Base-by-base conservation (phyloP, 768 basidiomycete species). In the Suillus plorans region DNA sequence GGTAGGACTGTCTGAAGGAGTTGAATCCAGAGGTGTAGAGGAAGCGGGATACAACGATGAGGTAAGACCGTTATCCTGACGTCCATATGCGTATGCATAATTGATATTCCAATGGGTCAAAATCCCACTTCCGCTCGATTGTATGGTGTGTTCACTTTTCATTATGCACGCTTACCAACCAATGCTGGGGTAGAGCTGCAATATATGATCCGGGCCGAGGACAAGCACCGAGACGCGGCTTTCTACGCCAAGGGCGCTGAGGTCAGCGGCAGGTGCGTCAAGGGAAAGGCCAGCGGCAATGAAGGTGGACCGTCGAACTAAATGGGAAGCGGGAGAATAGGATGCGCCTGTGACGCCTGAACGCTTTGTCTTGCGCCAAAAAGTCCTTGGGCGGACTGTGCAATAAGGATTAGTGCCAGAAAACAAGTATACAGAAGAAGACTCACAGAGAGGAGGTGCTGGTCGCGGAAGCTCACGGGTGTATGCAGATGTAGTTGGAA, bases 331-430 rank as follows among this genome's bases (percentile, higher is more conserved):
- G 0, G 91, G 91, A 7, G 91, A 90, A 72, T 90, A 92, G 0
- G 85, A 87, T 7, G 89, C 84, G 5, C 81, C 84, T 55, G 89
- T 82, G 1, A 92, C 89, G 18, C 90, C 91, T 22, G 89, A 90
- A 16, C 87, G 85, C 37, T 78, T 82, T 2, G 89, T 91, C 67
- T 86, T 87, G 39, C 89, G 82, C 91, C 91, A 93, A 73, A 93
- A 92, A 0, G 91, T 89, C 8, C 86, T 90, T 0, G 91, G 91
- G n/a, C 91, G 89, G 42, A 91, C 91, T 92, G 66, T 56, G 62
- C 20, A 47, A 65, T 56, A 63, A 53, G 28, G 18, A 1, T 2
- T 39, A 34, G 16, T 10, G 7, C 10, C 53, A 25, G 16, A 7
- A 20, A 61, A 50, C 12, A 60, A 3, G 44, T 25, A 49, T 28